phyloP scores from a whole-genome alignment of 495 filamentous ascomycete species.

The Hypoxylon crocopeplum region DNA sequence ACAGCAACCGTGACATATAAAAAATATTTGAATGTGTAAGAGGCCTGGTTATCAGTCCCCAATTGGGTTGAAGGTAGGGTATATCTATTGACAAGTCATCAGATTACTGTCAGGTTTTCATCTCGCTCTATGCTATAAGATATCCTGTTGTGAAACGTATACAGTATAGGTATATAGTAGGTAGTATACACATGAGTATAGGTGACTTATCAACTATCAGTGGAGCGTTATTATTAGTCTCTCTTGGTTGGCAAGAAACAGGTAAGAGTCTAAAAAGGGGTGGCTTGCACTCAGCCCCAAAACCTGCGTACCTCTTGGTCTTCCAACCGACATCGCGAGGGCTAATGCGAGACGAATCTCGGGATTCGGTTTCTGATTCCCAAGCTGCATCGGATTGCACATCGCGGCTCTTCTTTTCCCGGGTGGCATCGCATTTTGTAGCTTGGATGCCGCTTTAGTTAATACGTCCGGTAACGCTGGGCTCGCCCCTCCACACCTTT shows the following conservation, averaged over 20 bases:
- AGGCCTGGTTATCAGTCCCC: constrained; percentile 8
- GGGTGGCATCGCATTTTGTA: constrained; percentile 35
- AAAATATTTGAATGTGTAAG: constrained; percentile 19
- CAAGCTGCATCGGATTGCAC: constrained; percentile 13
- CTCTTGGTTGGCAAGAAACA: too few species aligned
- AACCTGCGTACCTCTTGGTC: constrained; percentile 5
- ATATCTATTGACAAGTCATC: constrained; percentile 5
- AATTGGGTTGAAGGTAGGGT: constrained; percentile 6
- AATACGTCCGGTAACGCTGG: constrained; percentile 38
- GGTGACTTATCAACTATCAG: constrained; percentile 4
- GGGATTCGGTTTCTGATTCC: constrained; percentile 33
- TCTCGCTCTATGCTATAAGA: too few species aligned
- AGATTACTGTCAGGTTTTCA: not conserved
- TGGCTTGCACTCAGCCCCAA: constrained; percentile 9
- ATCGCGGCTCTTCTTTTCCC: constrained; percentile 34
- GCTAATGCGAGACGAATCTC: constrained; percentile 23
- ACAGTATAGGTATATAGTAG: constrained; percentile 1
- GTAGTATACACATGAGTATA: constrained; percentile 3
- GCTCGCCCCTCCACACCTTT: constrained; percentile 38
- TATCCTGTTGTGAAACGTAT: constrained; percentile 8
- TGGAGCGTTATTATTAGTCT: not conserved
- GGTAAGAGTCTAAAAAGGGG: not conserved
- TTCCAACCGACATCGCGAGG: constrained; percentile 14
- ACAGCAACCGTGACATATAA: constrained; percentile 5
- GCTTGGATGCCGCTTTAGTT: constrained; percentile 41